phyloP scores from a whole-genome alignment of 495 filamentous ascomycete genomes.

The Cenococcum geophilum region DNA sequence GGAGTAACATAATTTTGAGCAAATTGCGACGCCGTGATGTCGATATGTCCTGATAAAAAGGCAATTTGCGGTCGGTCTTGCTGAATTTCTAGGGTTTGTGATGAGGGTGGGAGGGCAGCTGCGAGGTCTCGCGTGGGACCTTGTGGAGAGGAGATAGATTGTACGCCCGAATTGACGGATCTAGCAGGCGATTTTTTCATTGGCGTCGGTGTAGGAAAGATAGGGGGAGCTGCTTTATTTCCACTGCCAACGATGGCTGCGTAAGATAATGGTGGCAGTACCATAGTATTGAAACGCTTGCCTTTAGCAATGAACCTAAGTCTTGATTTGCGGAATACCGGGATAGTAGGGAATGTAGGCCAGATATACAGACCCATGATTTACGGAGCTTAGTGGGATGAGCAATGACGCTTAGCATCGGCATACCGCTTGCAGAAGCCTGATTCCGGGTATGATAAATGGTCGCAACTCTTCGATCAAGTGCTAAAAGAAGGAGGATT shows the following conservation, averaged over 20 bases:
- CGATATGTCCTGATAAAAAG: constrained; percentile 15
- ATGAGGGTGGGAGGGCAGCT: not conserved
- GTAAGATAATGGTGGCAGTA: not conserved
- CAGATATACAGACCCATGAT: too few species aligned
- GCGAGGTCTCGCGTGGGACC: not conserved
- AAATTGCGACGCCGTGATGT: constrained; percentile 10
- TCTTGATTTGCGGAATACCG: too few species aligned
- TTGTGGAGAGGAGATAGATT: not conserved
- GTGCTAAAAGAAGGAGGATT: too few species aligned
- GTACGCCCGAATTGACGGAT: not conserved
- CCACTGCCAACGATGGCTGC: constrained; percentile 1
- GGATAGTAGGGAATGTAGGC: too few species aligned
- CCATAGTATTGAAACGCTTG: not conserved
- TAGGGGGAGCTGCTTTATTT: not conserved
- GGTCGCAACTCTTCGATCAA: too few species aligned
- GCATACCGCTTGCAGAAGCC: too few species aligned
- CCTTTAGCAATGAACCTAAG: too few species aligned
- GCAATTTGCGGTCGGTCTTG: not conserved
- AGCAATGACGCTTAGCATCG: too few species aligned
- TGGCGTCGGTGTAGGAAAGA: not conserved
- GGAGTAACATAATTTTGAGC: not conserved
- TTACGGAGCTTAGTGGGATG: too few species aligned
- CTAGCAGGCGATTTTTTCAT: not conserved
- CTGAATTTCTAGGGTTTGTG: not conserved
- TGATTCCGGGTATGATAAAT: too few species aligned